Conservation (phyloP, 257 asterid species). For the Cordia subcordata region DNA sequence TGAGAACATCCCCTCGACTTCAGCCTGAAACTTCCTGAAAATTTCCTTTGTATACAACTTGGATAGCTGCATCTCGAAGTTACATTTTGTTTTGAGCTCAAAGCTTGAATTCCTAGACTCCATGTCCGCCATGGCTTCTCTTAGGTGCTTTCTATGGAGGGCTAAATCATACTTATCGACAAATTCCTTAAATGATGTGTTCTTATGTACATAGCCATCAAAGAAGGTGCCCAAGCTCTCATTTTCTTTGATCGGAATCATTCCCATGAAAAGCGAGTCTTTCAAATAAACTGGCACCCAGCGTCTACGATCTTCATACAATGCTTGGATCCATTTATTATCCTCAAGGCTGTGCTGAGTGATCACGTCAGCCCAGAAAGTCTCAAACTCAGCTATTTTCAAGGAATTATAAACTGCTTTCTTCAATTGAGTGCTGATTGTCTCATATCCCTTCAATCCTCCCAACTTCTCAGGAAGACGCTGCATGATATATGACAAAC, state of each 20-base stretch:
- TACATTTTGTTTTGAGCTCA: slow-evolving; percentile 47
- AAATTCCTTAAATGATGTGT: slow-evolving; percentile 52
- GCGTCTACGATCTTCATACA: slow-evolving; percentile 42
- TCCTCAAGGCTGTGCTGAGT: slow-evolving; percentile 40
- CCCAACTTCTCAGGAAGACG: slow-evolving; percentile 64
- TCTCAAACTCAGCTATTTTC: slow-evolving; percentile 52
- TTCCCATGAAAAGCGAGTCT: slow-evolving; percentile 40
- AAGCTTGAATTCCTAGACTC: slow-evolving; percentile 41
- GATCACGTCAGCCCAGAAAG: slow-evolving; percentile 41
- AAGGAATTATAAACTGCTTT: slow-evolving; percentile 44
- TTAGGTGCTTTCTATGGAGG: slow-evolving; percentile 42
- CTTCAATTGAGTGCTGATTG: slow-evolving; percentile 44
- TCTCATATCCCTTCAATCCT: slow-evolving; percentile 48
- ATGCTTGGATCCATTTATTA: slow-evolving; percentile 48
- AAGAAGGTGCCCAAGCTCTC: slow-evolving; percentile 35
- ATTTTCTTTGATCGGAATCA: slow-evolving; percentile 35
- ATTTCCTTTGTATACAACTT: slow-evolving; percentile 47
- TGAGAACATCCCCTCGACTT: slow-evolving; percentile 51
- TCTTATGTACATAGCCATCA: slow-evolving; percentile 54
- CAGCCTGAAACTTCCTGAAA: slow-evolving; percentile 42
- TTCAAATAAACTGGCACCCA: slow-evolving; percentile 65
- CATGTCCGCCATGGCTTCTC: slow-evolving; percentile 47
- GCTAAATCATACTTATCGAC: slow-evolving; percentile 57
- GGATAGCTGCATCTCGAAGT: slow-evolving; percentile 57
- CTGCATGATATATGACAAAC: slow-evolving; percentile 39